Conservation (phyloP, 768 basidiomycete genomes). For the Calocybe gangraenosa region DNA sequence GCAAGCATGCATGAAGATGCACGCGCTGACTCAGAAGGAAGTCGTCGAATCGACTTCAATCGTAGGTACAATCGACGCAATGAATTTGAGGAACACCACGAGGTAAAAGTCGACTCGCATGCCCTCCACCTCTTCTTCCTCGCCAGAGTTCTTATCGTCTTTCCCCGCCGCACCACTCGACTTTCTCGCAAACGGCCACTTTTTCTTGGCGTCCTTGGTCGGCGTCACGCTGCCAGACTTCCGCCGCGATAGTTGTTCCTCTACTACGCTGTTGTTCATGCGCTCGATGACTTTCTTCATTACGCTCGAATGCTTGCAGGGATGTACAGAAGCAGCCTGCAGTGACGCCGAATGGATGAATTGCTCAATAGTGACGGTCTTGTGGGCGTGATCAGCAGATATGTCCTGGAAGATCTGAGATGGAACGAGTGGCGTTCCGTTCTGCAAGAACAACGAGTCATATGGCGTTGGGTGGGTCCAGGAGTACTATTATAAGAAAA, state of each 20-base stretch:
- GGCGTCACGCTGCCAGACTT: constrained; percentile 33
- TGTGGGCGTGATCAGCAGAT: constrained; percentile 94
- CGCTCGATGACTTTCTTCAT: constrained; percentile 99
- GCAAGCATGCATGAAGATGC: too few relatives aligned
- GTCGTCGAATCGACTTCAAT: constrained; percentile 97
- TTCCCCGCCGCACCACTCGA: constrained; percentile 50
- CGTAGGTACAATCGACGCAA: constrained; percentile 96
- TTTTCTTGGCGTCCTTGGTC: constrained; percentile 64
- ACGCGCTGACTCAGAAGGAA: constrained; percentile 39
- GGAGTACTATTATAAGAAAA: background rate
- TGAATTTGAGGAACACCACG: constrained; percentile 98
- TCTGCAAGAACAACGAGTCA: constrained; percentile 39
- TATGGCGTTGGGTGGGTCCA: background rate
- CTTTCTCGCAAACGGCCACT: constrained; percentile 81
- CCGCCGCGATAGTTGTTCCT: constrained; percentile 72
- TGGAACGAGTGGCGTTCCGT: constrained; percentile 83
- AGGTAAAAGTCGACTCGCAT: constrained; percentile 98
- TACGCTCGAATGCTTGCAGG: constrained; percentile 97
- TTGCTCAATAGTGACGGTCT: constrained; percentile 97
- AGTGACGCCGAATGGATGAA: constrained; percentile 92
- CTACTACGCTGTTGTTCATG: constrained; percentile 88
- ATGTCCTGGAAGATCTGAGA: constrained; percentile 96
- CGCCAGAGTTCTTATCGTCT: constrained; percentile 44
- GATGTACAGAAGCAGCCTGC: constrained; percentile 91
- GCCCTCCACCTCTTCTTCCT: constrained; percentile 78